phyloP scores from a whole-genome alignment of 352 stramenopile genomes.

The Globisporangium cystogenes region DNA sequence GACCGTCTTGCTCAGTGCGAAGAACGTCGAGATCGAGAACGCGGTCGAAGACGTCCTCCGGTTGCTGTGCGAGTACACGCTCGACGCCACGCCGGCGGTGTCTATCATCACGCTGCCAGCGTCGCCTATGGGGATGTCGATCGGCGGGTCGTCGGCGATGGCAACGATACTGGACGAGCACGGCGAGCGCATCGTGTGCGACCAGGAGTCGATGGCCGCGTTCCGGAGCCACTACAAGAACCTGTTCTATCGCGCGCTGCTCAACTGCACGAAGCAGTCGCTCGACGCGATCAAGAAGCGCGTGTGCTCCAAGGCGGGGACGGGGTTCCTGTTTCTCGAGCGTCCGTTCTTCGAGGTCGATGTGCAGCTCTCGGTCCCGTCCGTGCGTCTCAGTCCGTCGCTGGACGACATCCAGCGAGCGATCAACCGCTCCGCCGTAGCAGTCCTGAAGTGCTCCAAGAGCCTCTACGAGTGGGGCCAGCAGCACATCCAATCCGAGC shows the following conservation, averaged over 20 bases:
- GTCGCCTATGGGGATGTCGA: slow-evolving; percentile 5
- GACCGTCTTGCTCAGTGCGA: slow-evolving; percentile 57
- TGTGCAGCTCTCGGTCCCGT: slow-evolving; percentile 79
- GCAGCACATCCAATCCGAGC: slow-evolving; percentile 50
- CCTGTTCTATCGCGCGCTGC: slow-evolving; percentile 72
- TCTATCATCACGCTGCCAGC: slow-evolving; percentile 9
- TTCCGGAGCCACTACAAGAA: slow-evolving; percentile 79
- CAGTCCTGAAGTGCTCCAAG: slow-evolving; percentile 81
- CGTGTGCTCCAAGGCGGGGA: slow-evolving; percentile 72
- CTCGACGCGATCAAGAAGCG: slow-evolving; percentile 81
- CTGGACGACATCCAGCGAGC: slow-evolving; percentile 84
- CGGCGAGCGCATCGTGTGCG: slow-evolving; percentile 20
- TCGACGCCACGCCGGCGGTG: slow-evolving; percentile 26
- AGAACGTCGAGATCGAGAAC: slow-evolving; percentile 86
- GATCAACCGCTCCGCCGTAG: slow-evolving; percentile 76
- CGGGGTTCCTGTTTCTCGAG: slow-evolving; percentile 77
- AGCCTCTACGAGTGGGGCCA: slow-evolving; percentile 77
- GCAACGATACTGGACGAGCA: slow-evolving; percentile 5
- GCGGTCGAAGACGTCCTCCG: slow-evolving; percentile 77
- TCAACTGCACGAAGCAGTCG: slow-evolving; percentile 78
- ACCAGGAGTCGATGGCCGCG: slow-evolving; percentile 29
- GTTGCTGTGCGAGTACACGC: slow-evolving; percentile 60
- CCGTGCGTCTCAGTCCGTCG: slow-evolving; percentile 68
- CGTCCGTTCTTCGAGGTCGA: slow-evolving; percentile 86
- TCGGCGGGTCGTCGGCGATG: slow-evolving; percentile 3